Base-by-base conservation (phyloP, 2,329 filamentous ascomycete species). In the Penicillium sp. region DNA sequence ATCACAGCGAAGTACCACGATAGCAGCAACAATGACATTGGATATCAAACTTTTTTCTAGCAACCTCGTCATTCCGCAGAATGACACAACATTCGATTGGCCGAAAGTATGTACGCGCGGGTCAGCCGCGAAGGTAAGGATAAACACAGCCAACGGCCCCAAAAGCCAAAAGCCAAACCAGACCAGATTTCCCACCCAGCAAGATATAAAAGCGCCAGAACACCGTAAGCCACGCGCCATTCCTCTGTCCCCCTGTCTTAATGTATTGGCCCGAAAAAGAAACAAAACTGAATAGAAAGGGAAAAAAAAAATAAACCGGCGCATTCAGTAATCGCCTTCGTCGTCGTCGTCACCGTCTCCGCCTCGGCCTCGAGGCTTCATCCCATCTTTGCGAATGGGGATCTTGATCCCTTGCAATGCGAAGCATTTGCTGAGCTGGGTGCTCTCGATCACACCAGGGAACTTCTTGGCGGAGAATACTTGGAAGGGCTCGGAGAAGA, bases 401-500 rank as follows among this genome's bases (percentile, higher is more conserved):
- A 97, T 97, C 75, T 97, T 97, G 75, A 96, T 96, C 22, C 94
- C 94, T 68, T 99, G 94, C 1, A 84, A 81, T 3, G 94, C 93
- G 75, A 99, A 97, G 57, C 86, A 90, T 73, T 95, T 96, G 81
- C 92, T 97, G 16, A 97, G 78, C 4, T 86, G 76, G 0, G 94
- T 99, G 72, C 89, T 95, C 71, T 97, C 93, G 54, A 96, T 96
- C 1, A 99, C 94, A 39, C 94, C 94, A 0, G 94, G 94, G 73
- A 99, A 99, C 68, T 97, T 97, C 81, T 99, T 99, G 45, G 94
- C 94, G 2, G 90, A 96, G 75, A 88, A 97, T 29, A 99, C 94
- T 50, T 91, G 90, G 79, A 99, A 97, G 3, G 86, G 82, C 4
- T 96, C 89, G 45, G 90, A 95, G 75, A 93, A 97, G 64, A 86